Percentiles rank a stretch among this genome's conserved stretches.
Conservation (phyloP, 2,329 filamentous ascomycete genomes). For the Aspergillus oerlinghausenensis region DNA sequence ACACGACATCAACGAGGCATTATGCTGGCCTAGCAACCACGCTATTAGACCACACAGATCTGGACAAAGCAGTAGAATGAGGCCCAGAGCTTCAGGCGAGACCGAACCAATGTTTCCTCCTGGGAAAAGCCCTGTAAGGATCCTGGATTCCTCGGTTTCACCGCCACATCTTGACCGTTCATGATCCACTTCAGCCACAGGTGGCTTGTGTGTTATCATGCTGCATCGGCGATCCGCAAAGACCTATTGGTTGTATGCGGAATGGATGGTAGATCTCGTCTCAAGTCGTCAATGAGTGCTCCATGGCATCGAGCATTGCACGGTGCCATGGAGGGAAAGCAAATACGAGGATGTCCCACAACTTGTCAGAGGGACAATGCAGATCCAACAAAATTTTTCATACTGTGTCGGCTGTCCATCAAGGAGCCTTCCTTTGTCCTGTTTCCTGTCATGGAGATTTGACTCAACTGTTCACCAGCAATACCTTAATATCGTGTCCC, state of each 20-base stretch:
- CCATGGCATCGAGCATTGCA: background rate
- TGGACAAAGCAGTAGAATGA: background rate
- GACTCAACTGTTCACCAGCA: background rate
- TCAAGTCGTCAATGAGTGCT: background rate
- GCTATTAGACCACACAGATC: background rate
- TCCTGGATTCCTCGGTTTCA: constrained; percentile 2
- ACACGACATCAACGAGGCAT: background rate
- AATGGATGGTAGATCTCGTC: background rate
- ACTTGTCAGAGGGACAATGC: background rate
- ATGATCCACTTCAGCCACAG: constrained; percentile 9
- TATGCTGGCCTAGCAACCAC: background rate
- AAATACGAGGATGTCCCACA: background rate
- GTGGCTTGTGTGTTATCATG: constrained; percentile 7
- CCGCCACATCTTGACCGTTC: constrained; percentile 13
- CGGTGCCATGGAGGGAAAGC: background rate
- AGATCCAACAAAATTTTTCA: background rate
- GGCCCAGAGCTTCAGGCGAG: background rate
- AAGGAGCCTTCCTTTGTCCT: background rate
- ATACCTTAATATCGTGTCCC: background rate
- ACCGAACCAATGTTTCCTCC: background rate
- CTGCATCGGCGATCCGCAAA: background rate
- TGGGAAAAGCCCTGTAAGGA: constrained; percentile 1
- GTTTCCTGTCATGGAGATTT: background rate
- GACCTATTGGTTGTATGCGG: background rate
- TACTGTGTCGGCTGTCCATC: background rate